These are phyloP conservation scores for Rubia peregrina DNA, from an alignment of 305 asterid species.

Conservation along the genomic window DNA sequence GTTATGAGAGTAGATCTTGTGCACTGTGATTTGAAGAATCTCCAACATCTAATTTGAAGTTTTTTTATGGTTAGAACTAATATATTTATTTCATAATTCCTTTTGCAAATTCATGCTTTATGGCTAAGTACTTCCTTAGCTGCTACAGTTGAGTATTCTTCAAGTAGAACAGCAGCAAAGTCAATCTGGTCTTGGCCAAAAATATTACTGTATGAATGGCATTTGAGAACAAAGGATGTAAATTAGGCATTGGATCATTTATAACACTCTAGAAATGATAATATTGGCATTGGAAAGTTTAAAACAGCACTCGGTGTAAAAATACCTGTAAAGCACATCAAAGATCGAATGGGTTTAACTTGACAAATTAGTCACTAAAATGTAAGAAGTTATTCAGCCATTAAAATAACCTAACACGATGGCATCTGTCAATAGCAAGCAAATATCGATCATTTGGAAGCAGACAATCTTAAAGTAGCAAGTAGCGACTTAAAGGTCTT, in stretches of 20 bases:
- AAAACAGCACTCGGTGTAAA: neutral
- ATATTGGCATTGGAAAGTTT: neutral
- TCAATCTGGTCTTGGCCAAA: neutral
- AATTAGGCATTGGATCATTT: neutral
- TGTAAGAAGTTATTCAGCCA: neutral
- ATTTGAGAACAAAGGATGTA: neutral
- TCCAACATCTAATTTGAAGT: neutral
- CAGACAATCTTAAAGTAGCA: neutral
- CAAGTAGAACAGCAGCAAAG: neutral
- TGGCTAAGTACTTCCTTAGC: neutral
- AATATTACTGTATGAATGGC: neutral
- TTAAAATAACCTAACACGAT: neutral
- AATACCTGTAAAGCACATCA: neutral
- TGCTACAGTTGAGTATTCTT: neutral
- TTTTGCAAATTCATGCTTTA: neutral
- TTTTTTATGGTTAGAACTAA: neutral
- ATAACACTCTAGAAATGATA: neutral
- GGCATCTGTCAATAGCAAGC: neutral
- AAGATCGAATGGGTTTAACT: neutral
- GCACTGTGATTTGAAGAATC: neutral
- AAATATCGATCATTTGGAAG: neutral
- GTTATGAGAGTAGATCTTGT: slow-evolving; percentile 3
- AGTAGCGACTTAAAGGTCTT: slow-evolving; percentile 30
- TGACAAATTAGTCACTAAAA: neutral
- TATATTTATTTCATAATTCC: neutral